Evolutionary conservation across 306 rosid species (phyloP), one percentile per base, ranked within the genome.

Genomic region (Fagus sylvatica): DNA sequence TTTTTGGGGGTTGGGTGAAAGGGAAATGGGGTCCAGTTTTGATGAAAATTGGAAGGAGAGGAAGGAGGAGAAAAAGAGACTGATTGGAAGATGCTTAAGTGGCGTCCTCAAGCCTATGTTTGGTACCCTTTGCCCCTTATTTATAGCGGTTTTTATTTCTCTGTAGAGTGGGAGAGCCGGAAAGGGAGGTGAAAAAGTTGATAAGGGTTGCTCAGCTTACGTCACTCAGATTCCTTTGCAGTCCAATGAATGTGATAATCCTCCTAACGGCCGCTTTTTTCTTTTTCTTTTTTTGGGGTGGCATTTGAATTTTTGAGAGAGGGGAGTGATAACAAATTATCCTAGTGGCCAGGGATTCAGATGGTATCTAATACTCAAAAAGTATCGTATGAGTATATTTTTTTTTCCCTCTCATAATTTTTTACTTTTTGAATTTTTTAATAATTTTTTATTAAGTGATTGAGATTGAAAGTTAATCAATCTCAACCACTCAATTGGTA

Each of bases 61-160:
- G 11, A 40, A 40, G 65, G 16, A 32, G 0, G 3, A 30, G n/a
- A 19, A 10, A 15, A 66, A 40, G n/a, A 72, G 71, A 79, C 56
- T 65, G 70, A 66, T 62, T 6, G 7, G 75, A 79, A 77, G 79
- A 74, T 53, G 86, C 69, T 73, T 62, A 59, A 15, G 82, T 19
- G 17, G 88, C 80, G 71, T 74, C 88, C 81, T 90, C 93, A 87
- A 92, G 85, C 93, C 89, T 84, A 76, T 1, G 33, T 15, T 66
- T 71, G 77, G 79, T 53, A 42, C 69, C 43, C 85, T 81, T 12
- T 30, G 78, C 69, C 55, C 84, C 84, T 68, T 87, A 85, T 88
- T 90, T 92, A 92, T 92, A 90, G 88, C 67, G 19, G 16, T 51
- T 72, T 33, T 6, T 46, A 6, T 1, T 7, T 0, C 4, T 34